phyloP scores from a whole-genome alignment of 2,329 filamentous ascomycete genomes.

The Clarireedia paspali region DNA sequence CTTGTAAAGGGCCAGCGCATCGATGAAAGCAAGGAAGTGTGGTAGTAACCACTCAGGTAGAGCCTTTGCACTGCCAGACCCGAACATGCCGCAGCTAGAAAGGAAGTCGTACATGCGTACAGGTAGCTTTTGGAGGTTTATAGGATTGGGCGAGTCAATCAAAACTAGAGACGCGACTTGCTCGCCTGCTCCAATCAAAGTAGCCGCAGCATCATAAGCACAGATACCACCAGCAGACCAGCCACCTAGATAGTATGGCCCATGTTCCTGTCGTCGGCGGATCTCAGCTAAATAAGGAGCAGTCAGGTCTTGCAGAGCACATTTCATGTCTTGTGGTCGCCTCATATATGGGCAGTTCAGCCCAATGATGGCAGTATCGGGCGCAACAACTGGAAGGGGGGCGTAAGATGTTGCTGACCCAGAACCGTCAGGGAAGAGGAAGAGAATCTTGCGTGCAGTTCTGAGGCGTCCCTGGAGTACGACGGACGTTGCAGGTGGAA shows the following conservation, averaged over 20 bases:
- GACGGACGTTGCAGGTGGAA: conserved; percentile 24
- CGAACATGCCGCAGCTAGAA: too few relatives aligned
- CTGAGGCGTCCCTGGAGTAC: conserved; percentile 38
- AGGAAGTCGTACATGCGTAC: too few relatives aligned
- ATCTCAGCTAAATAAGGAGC: conserved; percentile 61
- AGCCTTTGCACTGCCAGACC: too few relatives aligned
- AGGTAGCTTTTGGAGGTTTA: not conserved
- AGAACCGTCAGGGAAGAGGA: conserved; percentile 40
- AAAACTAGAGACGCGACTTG: conserved; percentile 12
- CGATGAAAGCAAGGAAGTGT: not conserved
- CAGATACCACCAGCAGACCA: conserved; percentile 72
- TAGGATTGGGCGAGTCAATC: conserved; percentile 21
- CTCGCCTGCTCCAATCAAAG: conserved; percentile 17
- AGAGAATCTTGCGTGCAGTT: conserved; percentile 35
- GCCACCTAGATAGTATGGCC: conserved; percentile 43
- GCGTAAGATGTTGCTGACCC: conserved; percentile 33
- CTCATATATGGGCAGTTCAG: conserved; percentile 67
- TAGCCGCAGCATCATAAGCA: conserved; percentile 56
- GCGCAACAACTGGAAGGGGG: conserved; percentile 31
- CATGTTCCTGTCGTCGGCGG: conserved; percentile 57
- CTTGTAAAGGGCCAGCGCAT: not conserved
- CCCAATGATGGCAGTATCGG: conserved; percentile 44
- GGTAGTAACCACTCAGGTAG: not conserved
- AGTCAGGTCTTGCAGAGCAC: conserved; percentile 56
- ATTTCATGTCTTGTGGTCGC: conserved; percentile 54